A percentile compares a stretch with the other conserved stretches of the same genome.
Conservation (phyloP, 208 protist genomes). For the Leishmania lainsoni region DNA sequence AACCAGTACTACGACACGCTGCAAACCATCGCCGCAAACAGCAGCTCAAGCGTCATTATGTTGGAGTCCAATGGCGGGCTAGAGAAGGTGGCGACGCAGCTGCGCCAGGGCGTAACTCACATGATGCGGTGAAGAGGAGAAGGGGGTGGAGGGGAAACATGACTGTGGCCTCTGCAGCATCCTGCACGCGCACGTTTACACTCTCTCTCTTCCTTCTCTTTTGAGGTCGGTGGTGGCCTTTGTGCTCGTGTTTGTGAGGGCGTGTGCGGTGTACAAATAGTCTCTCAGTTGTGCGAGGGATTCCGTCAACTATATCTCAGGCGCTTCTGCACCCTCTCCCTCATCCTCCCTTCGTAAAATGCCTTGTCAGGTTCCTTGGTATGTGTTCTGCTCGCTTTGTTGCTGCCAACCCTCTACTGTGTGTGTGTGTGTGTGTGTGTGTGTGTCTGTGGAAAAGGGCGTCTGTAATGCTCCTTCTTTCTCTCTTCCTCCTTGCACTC, state of each 20-base stretch:
- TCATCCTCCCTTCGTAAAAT: background rate
- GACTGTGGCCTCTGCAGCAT: background rate
- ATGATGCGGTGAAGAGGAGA: conserved; percentile 32
- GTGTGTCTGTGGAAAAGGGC: background rate
- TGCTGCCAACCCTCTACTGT: background rate
- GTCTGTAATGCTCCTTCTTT: background rate
- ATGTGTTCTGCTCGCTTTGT: background rate
- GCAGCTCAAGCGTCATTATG: conserved; percentile 53
- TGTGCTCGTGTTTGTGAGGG: background rate
- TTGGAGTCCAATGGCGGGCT: conserved; percentile 57
- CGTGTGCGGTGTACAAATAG: background rate
- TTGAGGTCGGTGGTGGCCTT: background rate
- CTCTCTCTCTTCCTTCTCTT: background rate
- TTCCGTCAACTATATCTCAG: background rate
- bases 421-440: background rate
- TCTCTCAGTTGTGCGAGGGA: too few relatives aligned
- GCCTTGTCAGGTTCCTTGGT: background rate
- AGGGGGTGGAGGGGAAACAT: conserved; percentile 1
- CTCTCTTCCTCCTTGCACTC: background rate
- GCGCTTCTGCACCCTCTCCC: background rate
- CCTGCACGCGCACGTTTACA: background rate
- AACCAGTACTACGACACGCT: conserved; percentile 88
- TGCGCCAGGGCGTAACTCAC: conserved; percentile 45
- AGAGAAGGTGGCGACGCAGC: conserved; percentile 57
- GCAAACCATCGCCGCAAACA: conserved; percentile 47